phyloP scores from a whole-genome alignment of 805 yeast genomes.

The Yamadazyma laniorum region DNA sequence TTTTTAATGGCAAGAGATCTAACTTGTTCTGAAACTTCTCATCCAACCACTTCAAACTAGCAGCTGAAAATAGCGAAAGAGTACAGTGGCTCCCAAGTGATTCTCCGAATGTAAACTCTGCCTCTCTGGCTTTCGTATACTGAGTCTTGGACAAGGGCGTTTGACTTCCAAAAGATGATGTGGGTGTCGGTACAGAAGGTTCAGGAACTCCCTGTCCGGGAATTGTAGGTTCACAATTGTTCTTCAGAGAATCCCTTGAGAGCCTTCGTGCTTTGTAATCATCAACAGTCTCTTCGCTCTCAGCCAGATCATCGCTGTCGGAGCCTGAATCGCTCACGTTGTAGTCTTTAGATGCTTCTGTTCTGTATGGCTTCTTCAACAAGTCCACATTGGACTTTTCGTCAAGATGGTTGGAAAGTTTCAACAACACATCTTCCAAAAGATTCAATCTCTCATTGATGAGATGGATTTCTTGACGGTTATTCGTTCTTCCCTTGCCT shows the following conservation, averaged over 20 bases:
- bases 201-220: neutral
- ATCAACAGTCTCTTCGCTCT: constrained; percentile 26
- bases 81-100: constrained; percentile 23
- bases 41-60: constrained; percentile 29
- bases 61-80: constrained; percentile 28
- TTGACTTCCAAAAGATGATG: neutral
- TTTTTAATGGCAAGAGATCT: constrained; percentile 23
- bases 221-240: neutral
- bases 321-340: neutral
- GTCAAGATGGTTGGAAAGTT: constrained; percentile 19
- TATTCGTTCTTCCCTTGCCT: constrained; percentile 14
- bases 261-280: constrained; percentile 7
- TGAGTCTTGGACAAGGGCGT: neutral
- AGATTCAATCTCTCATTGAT: constrained; percentile 17
- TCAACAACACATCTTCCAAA: constrained; percentile 20
- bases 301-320: neutral
- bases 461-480: constrained; percentile 8
- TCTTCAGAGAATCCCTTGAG: neutral
- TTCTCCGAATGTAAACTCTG: neutral
- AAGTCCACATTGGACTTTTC: neutral
- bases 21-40: constrained; percentile 19
- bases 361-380: neutral
- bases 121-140: neutral
- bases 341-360: neutral
- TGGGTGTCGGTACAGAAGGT: neutral